phyloP scores from a whole-genome alignment of 805 yeast genomes.

The Priceomyces fermenticarens region DNA sequence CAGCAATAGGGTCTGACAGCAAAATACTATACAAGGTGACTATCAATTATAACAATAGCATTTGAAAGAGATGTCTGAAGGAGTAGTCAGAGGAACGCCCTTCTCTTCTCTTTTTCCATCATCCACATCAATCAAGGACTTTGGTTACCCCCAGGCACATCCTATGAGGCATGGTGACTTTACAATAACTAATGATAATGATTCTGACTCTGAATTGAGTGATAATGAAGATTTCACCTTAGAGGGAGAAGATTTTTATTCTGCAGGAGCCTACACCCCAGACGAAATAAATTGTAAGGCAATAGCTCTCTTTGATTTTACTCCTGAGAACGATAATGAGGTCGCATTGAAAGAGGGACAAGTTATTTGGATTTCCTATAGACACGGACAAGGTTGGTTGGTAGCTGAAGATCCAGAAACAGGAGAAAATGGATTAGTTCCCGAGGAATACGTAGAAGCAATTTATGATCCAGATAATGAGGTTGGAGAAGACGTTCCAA shows the following conservation, averaged over 20 bases:
- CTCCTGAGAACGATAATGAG: constrained; percentile 94
- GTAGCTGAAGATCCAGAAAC: constrained; percentile 80
- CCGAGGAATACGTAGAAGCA: constrained; percentile 85
- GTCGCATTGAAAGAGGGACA: constrained; percentile 77
- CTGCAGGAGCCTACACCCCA: constrained; percentile 12
- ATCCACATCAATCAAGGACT: constrained; percentile 63
- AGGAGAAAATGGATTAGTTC: constrained; percentile 88
- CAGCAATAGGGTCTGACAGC: too few relatives aligned
- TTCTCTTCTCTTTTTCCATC: constrained; percentile 13
- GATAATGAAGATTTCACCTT: constrained; percentile 10
- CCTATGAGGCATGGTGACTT: constrained; percentile 66
- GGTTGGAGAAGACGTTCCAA: constrained; percentile 32
- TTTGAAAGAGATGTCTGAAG: constrained; percentile 1
- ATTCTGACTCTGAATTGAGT: constrained; percentile 5
- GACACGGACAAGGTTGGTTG: constrained; percentile 98
- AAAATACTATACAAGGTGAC: too few relatives aligned
- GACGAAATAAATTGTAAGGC: constrained; percentile 56
- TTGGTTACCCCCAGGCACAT: constrained; percentile 68
- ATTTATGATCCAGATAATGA: constrained; percentile 25
- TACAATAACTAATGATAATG: constrained; percentile 3
- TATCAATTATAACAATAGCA: too few relatives aligned
- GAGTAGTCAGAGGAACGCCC: neutral
- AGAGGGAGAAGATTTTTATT: constrained; percentile 6
- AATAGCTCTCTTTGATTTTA: constrained; percentile 82
- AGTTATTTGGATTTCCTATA: constrained; percentile 75